phyloP scores from a whole-genome alignment of 2,329 filamentous ascomycete genomes.

The Colletotrichum sp. region DNA sequence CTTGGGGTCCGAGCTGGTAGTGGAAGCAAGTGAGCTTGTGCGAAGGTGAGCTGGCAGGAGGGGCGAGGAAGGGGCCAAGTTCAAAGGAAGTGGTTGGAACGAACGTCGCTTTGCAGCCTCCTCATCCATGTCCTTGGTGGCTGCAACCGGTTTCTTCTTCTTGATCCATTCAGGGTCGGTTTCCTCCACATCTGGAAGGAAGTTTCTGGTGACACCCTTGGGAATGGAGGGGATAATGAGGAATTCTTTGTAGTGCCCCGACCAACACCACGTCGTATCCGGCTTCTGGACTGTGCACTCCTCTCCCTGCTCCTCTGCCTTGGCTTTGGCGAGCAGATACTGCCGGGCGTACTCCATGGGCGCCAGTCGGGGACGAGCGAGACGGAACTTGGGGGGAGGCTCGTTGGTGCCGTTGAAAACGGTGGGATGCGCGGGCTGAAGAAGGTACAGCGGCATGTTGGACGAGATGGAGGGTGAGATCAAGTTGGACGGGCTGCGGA shows the following conservation, averaged over 20 bases:
- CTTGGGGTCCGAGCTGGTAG: background rate
- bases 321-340: conserved; percentile 37
- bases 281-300: conserved; percentile 34
- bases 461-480: background rate
- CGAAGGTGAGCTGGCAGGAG: background rate
- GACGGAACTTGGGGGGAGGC: conserved; percentile 8
- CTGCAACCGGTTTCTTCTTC: background rate
- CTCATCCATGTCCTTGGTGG: background rate
- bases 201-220: conserved; percentile 22
- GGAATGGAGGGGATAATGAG: conserved; percentile 40
- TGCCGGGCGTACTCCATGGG: conserved; percentile 45
- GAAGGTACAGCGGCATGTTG: conserved; percentile 11
- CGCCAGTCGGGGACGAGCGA: conserved; percentile 31
- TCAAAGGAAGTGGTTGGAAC: conserved; percentile 8
- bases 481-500: conserved; percentile 10
- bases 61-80: conserved; percentile 7
- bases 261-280: conserved; percentile 37
- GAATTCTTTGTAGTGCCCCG: conserved; percentile 35
- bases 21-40: background rate
- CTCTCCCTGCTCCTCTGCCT: conserved; percentile 28
- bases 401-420: conserved; percentile 10
- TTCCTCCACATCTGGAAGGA: background rate
- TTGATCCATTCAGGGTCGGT: background rate
- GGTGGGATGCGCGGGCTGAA: conserved; percentile 11
- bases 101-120: background rate